Evolutionary conservation across 345 rosid species (phyloP).

Genomic region (Camelina sativa): DNA sequence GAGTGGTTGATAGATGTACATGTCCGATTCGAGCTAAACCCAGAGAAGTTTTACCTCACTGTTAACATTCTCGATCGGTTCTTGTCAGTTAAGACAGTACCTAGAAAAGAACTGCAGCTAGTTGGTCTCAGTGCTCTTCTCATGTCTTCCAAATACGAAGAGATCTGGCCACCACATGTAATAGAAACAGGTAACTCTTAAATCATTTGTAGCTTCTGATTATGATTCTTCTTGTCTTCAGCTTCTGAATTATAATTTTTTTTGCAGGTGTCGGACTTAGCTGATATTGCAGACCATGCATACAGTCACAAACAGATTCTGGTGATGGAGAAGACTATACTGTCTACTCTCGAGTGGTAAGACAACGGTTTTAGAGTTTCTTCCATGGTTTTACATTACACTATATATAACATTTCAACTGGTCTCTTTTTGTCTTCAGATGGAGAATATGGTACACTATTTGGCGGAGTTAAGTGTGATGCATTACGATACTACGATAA

Average conservation of each 20-base stretch:
- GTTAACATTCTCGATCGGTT: constrained; percentile 88
- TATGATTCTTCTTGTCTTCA: too few relatives aligned
- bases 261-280: too few relatives aligned
- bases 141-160: too few relatives aligned
- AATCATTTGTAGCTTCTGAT: too few relatives aligned
- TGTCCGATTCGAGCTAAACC: constrained; percentile 70
- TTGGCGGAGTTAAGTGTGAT: constrained; percentile 77
- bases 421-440: constrained; percentile 36
- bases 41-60: constrained; percentile 83
- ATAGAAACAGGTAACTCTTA: too few relatives aligned
- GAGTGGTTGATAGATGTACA: constrained; percentile 93
- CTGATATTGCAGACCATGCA: too few relatives aligned
- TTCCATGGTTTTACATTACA: background rate
- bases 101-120: too few relatives aligned
- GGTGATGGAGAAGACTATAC: constrained; percentile 83
- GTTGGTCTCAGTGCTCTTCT: too few relatives aligned
- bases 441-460: constrained; percentile 87
- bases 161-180: too few relatives aligned
- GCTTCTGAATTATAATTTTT: too few relatives aligned
- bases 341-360: constrained; percentile 71
- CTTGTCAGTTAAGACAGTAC: constrained; percentile 66
- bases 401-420: background rate
- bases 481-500: constrained; percentile 46
- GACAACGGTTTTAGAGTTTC: background rate
- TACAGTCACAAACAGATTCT: constrained; percentile 62